phyloP scores from a whole-genome alignment of 169 alveolate species.

The Plasmodium yoelii region DNA sequence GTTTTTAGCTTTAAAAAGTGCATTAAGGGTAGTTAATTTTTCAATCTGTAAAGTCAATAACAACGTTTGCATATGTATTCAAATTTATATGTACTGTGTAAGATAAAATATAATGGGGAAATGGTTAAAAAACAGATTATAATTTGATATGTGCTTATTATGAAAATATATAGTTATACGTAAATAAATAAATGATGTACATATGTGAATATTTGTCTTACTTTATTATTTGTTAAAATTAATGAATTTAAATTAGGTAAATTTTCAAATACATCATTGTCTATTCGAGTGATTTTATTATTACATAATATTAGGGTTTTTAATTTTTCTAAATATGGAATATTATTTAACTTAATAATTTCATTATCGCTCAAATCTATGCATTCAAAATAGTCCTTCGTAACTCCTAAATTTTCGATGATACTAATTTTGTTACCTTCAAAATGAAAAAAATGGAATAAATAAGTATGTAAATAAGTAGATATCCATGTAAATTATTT shows the following conservation, averaged over 20 bases:
- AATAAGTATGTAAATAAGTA: not conserved
- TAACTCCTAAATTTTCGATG: slow-evolving; percentile 91
- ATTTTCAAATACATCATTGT: slow-evolving; percentile 78
- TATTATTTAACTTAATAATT: slow-evolving; percentile 87
- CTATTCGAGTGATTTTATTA: slow-evolving; percentile 86
- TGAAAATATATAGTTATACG: not conserved
- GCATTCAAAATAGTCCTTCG: slow-evolving; percentile 92
- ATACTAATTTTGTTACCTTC: slow-evolving; percentile 89
- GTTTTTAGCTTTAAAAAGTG: slow-evolving; percentile 79
- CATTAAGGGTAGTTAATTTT: slow-evolving; percentile 78
- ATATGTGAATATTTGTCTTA: slow-evolving; percentile 20
- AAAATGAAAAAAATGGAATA: slow-evolving; percentile 13
- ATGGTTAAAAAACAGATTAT: no score
- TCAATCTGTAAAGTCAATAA: slow-evolving; percentile 61
- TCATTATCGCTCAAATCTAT: slow-evolving; percentile 92
- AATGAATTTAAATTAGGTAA: slow-evolving; percentile 90
- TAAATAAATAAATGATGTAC: not conserved
- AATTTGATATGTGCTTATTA: no score
- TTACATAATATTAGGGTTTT: slow-evolving; percentile 88
- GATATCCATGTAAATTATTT: not conserved
- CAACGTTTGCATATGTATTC: no score
- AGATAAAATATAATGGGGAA: no score
- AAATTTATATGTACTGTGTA: no score
- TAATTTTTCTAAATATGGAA: slow-evolving; percentile 89
- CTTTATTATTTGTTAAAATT: slow-evolving; percentile 91